Evolutionary conservation across 169 alveolate genomes (phyloP), one percentile per base, ranked within the genome.

Genomic region (Eimeria brunetti): DNA sequence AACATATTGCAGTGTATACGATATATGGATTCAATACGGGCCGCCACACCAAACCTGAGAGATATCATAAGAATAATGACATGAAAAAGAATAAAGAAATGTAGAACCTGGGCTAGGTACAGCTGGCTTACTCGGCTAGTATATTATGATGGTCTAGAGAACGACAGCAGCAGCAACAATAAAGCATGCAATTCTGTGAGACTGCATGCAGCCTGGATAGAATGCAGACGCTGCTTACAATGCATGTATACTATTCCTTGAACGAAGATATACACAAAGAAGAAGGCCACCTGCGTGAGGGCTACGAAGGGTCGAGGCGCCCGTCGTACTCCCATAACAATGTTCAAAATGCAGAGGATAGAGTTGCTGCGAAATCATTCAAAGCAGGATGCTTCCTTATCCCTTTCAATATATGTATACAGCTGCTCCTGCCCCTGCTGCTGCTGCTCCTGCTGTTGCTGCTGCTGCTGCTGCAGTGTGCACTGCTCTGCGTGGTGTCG

Each of bases 201-300:
- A n/a, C n/a, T n/a, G n/a, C n/a, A n/a, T n/a, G n/a, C n/a, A n/a
- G n/a, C n/a, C n/a, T n/a, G n/a, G n/a, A n/a, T n/a, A n/a, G n/a
- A n/a, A n/a, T n/a, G n/a, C n/a, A n/a, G n/a, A n/a, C n/a, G n/a
- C n/a, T n/a, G n/a, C n/a, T n/a, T n/a, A 88, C 85, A 64, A 36
- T 73, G 80, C 76, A 80, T 88, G 76, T 88, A 92, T 24, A 92
- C 88, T 27, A 76, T 78, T 36, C 93, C 96, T 64, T 92, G 96
- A 41, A 81, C 60, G 60, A 49, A 80, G 88, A 92, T 83, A 67
- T 92, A 92, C 81, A 75, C 44, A 38, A 92, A 33, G 78, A 92
- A 92, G 33, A 75, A 20, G 53, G 53, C 51, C 56, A 92, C 62
- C 76, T 92, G 96, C 33, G 53, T 44, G 36, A 71, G 56, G 44